Percentiles rank a stretch among this genome's conserved stretches.
These are phyloP conservation scores for Cryptococcus sp. DNA, from an alignment of 1,284 basidiomycete species.

Conservation along the genomic window DNA sequence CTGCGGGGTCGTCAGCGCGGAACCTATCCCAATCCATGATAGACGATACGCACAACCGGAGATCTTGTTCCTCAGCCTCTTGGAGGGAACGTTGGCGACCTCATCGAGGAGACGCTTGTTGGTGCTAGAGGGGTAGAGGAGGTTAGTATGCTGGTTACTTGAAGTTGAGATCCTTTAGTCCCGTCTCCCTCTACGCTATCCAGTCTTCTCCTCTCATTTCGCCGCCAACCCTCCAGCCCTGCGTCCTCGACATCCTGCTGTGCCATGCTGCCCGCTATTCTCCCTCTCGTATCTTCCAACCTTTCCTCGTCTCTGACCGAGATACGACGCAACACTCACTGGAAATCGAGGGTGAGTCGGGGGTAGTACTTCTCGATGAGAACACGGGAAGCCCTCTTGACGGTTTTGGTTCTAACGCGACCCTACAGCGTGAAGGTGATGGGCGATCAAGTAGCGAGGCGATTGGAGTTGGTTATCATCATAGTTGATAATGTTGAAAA, in stretches of 20 bases:
- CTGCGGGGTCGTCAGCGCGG: conserved; percentile 21
- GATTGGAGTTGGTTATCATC: neutral
- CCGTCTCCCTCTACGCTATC: too few relatives aligned
- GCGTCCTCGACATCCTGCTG: neutral
- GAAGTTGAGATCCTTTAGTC: neutral
- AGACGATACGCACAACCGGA: conserved; percentile 67
- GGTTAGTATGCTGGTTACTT: conserved; percentile 16
- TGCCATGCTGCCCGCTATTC: neutral
- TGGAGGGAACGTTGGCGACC: conserved; percentile 96
- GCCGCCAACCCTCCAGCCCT: neutral
- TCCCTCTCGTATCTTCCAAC: neutral
- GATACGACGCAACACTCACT: conserved; percentile 55
- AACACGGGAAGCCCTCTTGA: conserved; percentile 98
- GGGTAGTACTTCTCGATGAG: conserved; percentile 99
- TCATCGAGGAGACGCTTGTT: conserved; percentile 99
- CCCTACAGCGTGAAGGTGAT: conserved; percentile 63
- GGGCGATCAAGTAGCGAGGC: neutral
- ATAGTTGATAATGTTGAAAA: neutral
- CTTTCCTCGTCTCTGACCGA: neutral
- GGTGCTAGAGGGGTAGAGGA: conserved; percentile 59
- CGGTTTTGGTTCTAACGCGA: conserved; percentile 99
- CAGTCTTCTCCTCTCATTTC: conserved; percentile 1
- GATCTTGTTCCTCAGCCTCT: conserved; percentile 99
- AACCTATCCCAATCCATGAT: neutral
- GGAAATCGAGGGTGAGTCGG: conserved; percentile 93